A percentile compares a stretch with the other conserved stretches of the same genome.
Evolutionary conservation across 352 stramenopile species (phyloP).

Genomic region (Phytophthora europaea): DNA sequence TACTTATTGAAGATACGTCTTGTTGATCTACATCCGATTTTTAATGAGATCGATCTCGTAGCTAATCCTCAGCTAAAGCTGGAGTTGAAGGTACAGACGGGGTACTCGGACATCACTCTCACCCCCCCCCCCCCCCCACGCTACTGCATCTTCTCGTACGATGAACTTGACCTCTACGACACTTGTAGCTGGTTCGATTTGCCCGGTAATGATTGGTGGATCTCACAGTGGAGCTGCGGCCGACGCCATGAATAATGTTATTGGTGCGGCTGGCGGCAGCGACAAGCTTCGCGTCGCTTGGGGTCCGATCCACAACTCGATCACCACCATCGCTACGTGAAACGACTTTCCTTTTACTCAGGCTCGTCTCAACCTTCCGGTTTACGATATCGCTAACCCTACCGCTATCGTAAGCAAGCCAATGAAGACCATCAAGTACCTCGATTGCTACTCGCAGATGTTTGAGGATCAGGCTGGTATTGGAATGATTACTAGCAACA

Average conservation of each 20-base stretch:
- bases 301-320: background rate
- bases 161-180: too few species aligned
- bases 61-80: background rate
- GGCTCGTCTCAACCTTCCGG: slow-evolving; percentile 23
- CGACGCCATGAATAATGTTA: background rate
- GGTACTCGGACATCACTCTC: too few species aligned
- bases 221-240: background rate
- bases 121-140: too few species aligned
- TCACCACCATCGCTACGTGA: background rate
- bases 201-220: background rate
- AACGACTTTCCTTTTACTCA: background rate
- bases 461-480: slow-evolving; percentile 29
- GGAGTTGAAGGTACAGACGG: too few species aligned
- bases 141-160: too few species aligned
- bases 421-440: slow-evolving; percentile 32
- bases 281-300: background rate
- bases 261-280: background rate
- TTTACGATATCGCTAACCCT: slow-evolving; percentile 42
- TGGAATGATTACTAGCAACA: slow-evolving; percentile 16
- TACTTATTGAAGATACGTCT: background rate
- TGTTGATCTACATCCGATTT: background rate
- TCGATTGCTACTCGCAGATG: slow-evolving; percentile 35
- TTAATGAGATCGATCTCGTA: background rate
- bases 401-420: slow-evolving; percentile 30
- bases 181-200: background rate